Evolutionary conservation across 495 filamentous ascomycete species (phyloP).

Genomic region (Penicillium cinerascens): DNA sequence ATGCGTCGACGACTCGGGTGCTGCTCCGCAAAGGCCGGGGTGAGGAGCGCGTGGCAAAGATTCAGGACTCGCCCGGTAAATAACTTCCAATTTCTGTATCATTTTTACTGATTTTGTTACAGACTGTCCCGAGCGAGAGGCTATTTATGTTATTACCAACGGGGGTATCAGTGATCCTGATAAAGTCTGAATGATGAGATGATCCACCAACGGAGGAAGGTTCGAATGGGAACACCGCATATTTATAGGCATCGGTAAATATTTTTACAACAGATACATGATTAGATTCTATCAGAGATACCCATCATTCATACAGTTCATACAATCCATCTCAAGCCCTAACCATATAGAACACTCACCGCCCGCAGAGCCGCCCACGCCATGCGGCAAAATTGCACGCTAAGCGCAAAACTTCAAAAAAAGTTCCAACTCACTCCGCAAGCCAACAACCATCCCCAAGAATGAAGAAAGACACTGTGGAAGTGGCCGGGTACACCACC

Average conservation of each 20-base stretch:
- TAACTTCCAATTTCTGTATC: background rate
- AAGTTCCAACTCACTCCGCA: conserved; percentile 12
- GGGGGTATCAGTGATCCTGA: conserved; percentile 75
- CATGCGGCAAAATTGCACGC: conserved; percentile 18
- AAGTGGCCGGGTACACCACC: conserved; percentile 47
- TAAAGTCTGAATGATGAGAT: conserved; percentile 33
- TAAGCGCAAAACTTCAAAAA: conserved; percentile 21
- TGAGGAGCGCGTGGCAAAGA: conserved; percentile 76
- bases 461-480: conserved; percentile 38
- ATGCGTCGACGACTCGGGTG: conserved; percentile 72
- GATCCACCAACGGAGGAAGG: background rate
- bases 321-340: conserved; percentile 2
- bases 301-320: background rate
- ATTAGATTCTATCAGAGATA: background rate
- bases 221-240: background rate
- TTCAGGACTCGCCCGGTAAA: conserved; percentile 71
- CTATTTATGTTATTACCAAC: conserved; percentile 74
- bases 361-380: conserved; percentile 9
- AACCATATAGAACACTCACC: conserved; percentile 7
- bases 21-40: conserved; percentile 73
- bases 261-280: background rate
- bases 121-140: conserved; percentile 75
- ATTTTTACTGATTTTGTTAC: conserved; percentile 3
- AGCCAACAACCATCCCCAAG: conserved; percentile 18
- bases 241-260: background rate